Evolutionary conservation across 2,329 filamentous ascomycete genomes (phyloP).

Genomic region (Gaeumannomyces tritici): DNA sequence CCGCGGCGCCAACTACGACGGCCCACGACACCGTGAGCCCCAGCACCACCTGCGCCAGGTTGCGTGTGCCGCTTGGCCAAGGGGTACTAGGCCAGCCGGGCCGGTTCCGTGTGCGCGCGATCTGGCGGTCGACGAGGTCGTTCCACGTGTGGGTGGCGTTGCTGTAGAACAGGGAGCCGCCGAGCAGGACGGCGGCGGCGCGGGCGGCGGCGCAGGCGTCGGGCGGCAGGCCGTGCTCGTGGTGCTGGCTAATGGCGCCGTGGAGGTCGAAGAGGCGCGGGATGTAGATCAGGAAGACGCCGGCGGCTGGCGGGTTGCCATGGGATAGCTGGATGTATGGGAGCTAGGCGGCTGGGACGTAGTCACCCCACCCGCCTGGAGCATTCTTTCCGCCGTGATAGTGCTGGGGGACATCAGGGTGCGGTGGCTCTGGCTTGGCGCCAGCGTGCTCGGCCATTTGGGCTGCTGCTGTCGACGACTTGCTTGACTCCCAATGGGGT

Average conservation of each 20-base stretch:
- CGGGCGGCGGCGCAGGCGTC: background rate
- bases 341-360: constrained; percentile 20
- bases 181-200: constrained; percentile 11
- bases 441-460: no score
- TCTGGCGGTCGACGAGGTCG: constrained; percentile 21
- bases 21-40: background rate
- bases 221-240: no score
- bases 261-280: constrained; percentile 21
- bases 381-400: no score
- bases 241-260: constrained; percentile 12
- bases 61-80: background rate
- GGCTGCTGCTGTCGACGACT: no score
- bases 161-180: constrained; percentile 20
- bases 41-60: background rate
- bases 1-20: background rate
- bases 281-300: constrained; percentile 21
- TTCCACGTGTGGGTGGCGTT: constrained; percentile 25
- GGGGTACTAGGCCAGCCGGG: constrained; percentile 17
- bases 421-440: no score
- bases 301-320: constrained; percentile 18
- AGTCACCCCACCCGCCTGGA: constrained; percentile 17
- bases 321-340: constrained; percentile 22
- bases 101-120: constrained; percentile 19
- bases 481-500: no score
- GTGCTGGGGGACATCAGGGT: no score